Evolutionary conservation across 2,329 filamentous ascomycete species (phyloP).

Genomic region (Dryadomyces sulphureus): DNA sequence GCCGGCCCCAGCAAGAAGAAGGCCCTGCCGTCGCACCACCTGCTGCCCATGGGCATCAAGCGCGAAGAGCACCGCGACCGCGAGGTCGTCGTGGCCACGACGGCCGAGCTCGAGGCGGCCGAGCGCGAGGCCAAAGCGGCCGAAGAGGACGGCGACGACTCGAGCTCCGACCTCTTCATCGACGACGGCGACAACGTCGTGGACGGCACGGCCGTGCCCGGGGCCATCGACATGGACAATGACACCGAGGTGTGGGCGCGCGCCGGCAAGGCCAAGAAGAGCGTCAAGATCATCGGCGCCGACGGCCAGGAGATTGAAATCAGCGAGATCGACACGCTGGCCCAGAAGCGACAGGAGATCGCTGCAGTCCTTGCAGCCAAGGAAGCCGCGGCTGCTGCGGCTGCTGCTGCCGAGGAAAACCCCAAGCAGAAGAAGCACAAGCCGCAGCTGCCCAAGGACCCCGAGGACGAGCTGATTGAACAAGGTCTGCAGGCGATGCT

Average conservation of each 20-base stretch:
- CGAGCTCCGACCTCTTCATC: constrained; percentile 14
- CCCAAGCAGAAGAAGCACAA: constrained; percentile 8
- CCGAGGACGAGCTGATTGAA: constrained; percentile 24
- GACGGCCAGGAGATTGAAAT: constrained; percentile 23
- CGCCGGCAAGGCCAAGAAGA: constrained; percentile 16
- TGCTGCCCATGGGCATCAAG: constrained; percentile 41
- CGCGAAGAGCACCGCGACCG: constrained; percentile 38
- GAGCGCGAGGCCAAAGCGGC: constrained; percentile 20
- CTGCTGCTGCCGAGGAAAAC: not conserved
- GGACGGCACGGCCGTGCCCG: not conserved
- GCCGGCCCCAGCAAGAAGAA: constrained; percentile 4
- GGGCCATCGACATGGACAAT: constrained; percentile 12
- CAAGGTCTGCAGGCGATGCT: constrained; percentile 26
- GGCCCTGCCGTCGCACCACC: constrained; percentile 15
- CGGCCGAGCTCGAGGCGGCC: constrained; percentile 40
- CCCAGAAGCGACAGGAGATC: constrained; percentile 9
- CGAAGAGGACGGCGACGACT: constrained; percentile 14
- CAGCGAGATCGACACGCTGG: constrained; percentile 23
- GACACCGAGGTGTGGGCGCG: constrained; percentile 29
- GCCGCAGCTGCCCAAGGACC: constrained; percentile 15
- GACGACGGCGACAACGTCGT: not conserved
- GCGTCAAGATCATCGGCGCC: constrained; percentile 28
- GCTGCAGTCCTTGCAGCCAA: not conserved
- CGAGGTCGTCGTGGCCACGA: constrained; percentile 37
- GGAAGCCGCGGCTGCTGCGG: constrained; percentile 7